These are phyloP conservation scores for Apodospora peruviana DNA, from an alignment of 495 filamentous ascomycete species.

Conservation along the genomic window DNA sequence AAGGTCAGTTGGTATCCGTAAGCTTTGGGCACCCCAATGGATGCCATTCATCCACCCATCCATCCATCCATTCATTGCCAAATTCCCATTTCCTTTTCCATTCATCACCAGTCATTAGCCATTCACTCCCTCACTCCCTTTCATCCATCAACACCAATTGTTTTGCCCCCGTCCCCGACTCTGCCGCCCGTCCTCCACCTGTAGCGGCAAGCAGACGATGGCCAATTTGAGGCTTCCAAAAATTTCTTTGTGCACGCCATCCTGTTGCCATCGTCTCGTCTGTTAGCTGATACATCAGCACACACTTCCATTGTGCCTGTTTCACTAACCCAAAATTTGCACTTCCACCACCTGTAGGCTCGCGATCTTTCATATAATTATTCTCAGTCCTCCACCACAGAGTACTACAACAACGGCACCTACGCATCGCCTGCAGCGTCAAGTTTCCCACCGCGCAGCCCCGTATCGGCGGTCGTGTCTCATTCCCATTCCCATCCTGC, in stretches of 20 bases:
- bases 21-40: conserved; percentile 13
- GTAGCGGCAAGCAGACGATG: conserved; percentile 1
- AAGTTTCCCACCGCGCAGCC: conserved; percentile 49
- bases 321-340: conserved; percentile 19
- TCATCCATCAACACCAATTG: too few species aligned
- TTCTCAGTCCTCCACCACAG: conserved; percentile 28
- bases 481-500: conserved; percentile 45
- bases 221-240: neutral
- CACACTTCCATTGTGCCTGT: conserved; percentile 7
- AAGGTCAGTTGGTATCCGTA: conserved; percentile 28
- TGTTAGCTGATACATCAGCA: conserved; percentile 4
- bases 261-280: neutral
- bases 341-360: conserved; percentile 29
- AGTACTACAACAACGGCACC: conserved; percentile 50
- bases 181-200: neutral
- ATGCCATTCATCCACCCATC: neutral
- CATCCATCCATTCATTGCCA: conserved; percentile 5
- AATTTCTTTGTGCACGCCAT: conserved; percentile 5
- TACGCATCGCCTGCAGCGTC: conserved; percentile 54
- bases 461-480: conserved; percentile 23
- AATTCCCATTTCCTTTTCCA: conserved; percentile 9
- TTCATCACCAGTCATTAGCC: neutral
- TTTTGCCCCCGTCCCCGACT: too few species aligned
- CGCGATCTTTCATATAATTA: conserved; percentile 49
- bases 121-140: conserved; percentile 7